These are phyloP conservation scores for Colletotrichum costaricense DNA, from an alignment of 2,329 filamentous ascomycete genomes.

Conservation along the genomic window DNA sequence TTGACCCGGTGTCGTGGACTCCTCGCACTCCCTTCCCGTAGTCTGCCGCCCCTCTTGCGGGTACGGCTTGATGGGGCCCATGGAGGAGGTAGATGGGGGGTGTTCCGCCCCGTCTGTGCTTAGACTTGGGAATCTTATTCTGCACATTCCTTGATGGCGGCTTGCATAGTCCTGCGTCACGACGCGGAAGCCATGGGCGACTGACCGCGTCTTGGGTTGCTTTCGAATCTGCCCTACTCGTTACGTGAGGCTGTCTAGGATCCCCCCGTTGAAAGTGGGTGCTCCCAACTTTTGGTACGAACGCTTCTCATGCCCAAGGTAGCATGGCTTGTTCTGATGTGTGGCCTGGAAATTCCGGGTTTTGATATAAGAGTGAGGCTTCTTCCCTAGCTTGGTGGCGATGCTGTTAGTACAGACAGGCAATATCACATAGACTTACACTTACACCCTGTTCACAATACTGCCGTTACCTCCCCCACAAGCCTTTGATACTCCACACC, in stretches of 20 bases:
- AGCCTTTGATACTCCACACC: background rate
- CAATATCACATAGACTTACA: background rate
- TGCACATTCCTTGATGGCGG: conserved; percentile 14
- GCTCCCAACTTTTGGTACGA: background rate
- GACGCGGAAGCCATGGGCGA: conserved; percentile 21
- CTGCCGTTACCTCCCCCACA: background rate
- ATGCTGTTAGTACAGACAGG: background rate
- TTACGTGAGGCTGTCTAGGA: conserved; percentile 26
- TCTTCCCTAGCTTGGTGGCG: background rate
- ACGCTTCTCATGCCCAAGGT: background rate
- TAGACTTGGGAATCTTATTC: background rate
- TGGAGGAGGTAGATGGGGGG: background rate
- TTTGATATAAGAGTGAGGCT: conserved; percentile 22
- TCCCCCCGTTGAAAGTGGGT: background rate
- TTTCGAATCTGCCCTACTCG: conserved; percentile 33
- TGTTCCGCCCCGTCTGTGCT: background rate
- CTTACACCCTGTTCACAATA: background rate
- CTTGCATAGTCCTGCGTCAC: conserved; percentile 32
- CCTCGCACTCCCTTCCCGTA: background rate
- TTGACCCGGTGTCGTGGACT: conserved; percentile 9
- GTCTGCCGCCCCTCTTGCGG: conserved; percentile 2
- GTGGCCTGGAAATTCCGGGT: conserved; percentile 13
- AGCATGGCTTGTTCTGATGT: background rate
- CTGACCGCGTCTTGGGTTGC: conserved; percentile 5
- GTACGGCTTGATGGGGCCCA: background rate